Evolutionary conservation across 495 filamentous ascomycete genomes (phyloP).

Genomic region (Daldinia bambusicola): DNA sequence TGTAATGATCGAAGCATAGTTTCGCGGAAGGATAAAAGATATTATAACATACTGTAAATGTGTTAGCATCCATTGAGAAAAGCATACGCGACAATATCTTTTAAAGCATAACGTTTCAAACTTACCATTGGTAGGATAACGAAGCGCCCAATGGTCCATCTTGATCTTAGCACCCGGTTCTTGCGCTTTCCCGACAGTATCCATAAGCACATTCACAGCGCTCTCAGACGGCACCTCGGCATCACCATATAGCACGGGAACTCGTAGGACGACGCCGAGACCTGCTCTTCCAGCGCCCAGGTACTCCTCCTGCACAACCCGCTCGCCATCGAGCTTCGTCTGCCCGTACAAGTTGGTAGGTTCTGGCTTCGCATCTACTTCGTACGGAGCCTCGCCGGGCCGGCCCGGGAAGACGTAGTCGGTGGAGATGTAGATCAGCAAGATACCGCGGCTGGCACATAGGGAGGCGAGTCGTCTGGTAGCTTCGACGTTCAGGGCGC

Average conservation of each 20-base stretch:
- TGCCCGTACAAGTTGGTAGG: conserved; percentile 90
- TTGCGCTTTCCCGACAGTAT: conserved; percentile 75
- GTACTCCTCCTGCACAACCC: conserved; percentile 72
- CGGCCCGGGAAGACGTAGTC: conserved; percentile 92
- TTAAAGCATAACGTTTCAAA: not conserved
- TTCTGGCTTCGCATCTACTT: conserved; percentile 66
- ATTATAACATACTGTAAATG: conserved; percentile 21
- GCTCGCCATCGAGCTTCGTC: conserved; percentile 87
- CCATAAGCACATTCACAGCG: conserved; percentile 83
- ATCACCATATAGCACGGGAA: conserved; percentile 88
- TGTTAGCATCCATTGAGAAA: conserved; percentile 18
- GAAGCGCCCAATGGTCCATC: conserved; percentile 90
- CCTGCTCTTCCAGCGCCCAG: conserved; percentile 58
- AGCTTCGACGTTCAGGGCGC: conserved; percentile 78
- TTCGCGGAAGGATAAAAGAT: not conserved
- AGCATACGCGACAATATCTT: not conserved
- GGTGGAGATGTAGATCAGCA: conserved; percentile 92
- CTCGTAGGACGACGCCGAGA: conserved; percentile 76
- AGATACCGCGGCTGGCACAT: conserved; percentile 67
- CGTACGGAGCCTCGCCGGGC: conserved; percentile 88
- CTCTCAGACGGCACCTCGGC: conserved; percentile 74
- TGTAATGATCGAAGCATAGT: not conserved
- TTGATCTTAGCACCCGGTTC: conserved; percentile 65
- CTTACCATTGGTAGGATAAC: conserved; percentile 77
- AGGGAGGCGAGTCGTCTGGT: conserved; percentile 72